Evolutionary conservation across 768 basidiomycete genomes (phyloP).

Genomic region (Antrodiella citrinella): DNA sequence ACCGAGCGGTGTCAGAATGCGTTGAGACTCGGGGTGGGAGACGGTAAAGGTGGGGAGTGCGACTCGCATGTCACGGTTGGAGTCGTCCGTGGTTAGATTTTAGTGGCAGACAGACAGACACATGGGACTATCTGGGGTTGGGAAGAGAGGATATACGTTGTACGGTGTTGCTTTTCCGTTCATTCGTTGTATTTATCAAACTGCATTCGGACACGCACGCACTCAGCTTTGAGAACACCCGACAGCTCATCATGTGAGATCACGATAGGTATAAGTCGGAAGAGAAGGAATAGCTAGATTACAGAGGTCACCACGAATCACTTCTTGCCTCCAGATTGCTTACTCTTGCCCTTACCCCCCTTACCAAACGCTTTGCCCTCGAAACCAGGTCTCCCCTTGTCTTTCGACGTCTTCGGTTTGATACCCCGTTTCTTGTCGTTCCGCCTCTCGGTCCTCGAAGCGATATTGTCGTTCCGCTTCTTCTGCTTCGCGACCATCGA

Average conservation of each 20-base stretch:
- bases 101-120: not conserved
- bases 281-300: no score
- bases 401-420: conserved; percentile 39
- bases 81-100: conserved; percentile 44
- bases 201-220: conserved; percentile 2
- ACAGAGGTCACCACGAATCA: not conserved
- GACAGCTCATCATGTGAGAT: no score
- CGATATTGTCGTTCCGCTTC: conserved; percentile 88
- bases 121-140: not conserved
- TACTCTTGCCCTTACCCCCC: conserved; percentile 25
- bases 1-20: conserved; percentile 58
- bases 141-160: not conserved
- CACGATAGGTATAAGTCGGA: no score
- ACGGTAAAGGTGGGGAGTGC: conserved; percentile 21
- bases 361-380: conserved; percentile 79
- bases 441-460: conserved; percentile 71
- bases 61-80: conserved; percentile 65
- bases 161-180: conserved; percentile 1
- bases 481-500: conserved; percentile 83
- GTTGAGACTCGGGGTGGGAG: conserved; percentile 27
- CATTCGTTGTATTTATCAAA: conserved; percentile 1
- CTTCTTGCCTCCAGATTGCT: conserved; percentile 15
- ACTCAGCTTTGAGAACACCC: no score
- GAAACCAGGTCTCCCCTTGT: conserved; percentile 72
- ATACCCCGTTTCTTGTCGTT: conserved; percentile 51